Conservation (phyloP, 805 yeast genomes). For the Cyberlindnera xylosilytica region DNA sequence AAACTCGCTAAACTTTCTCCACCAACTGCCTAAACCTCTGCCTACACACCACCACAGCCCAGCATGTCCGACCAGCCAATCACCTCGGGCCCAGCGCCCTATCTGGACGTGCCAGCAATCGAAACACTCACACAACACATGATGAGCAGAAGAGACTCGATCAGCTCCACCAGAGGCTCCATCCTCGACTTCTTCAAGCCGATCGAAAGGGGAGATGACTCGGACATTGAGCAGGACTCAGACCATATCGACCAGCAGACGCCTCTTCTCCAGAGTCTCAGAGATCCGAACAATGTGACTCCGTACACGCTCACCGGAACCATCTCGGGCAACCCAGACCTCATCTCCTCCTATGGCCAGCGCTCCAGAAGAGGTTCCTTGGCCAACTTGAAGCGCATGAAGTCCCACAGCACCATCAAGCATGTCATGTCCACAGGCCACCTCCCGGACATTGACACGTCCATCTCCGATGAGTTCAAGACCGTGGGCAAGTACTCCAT, state of each 20-base stretch:
- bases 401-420: conserved; percentile 25
- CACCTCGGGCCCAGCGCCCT: conserved; percentile 26
- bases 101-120: conserved; percentile 23
- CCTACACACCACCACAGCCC: not conserved
- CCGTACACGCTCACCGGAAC: conserved; percentile 3
- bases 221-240: conserved; percentile 10
- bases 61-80: conserved; percentile 18
- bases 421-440: conserved; percentile 26
- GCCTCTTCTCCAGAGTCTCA: conserved; percentile 21
- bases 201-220: conserved; percentile 8
- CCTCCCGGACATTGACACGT: conserved; percentile 23
- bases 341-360: conserved; percentile 16
- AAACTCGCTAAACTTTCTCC: too few relatives aligned
- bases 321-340: conserved; percentile 12
- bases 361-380: conserved; percentile 23
- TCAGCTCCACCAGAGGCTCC: conserved; percentile 22
- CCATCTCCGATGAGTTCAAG: conserved; percentile 40
- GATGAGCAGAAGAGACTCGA: conserved; percentile 22
- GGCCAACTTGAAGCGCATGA: conserved; percentile 25
- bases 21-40: too few relatives aligned
- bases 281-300: conserved; percentile 19
- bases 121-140: conserved; percentile 24
- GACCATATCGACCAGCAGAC: conserved; percentile 19
- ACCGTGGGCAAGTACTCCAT: conserved; percentile 44
- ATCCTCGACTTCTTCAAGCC: conserved; percentile 26